phyloP scores from a whole-genome alignment of 2,329 filamentous ascomycete genomes.

The Didymella pomorum region DNA sequence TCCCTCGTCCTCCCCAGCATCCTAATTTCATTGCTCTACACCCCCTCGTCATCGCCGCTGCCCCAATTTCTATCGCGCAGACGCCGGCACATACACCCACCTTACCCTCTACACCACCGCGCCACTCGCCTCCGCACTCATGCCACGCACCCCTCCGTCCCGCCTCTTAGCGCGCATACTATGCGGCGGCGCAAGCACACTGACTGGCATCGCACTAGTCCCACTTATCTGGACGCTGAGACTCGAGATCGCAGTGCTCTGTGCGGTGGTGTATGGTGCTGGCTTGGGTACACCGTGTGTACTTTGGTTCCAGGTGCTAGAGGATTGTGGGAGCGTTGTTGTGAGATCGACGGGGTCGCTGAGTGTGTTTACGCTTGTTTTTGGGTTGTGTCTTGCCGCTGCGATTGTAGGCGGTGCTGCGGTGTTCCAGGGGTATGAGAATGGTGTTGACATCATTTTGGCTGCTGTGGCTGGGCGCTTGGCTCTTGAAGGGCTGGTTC shows the following conservation, averaged over 20 bases:
- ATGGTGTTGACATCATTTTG: slow-evolving; percentile 4
- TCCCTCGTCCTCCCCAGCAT: slow-evolving; percentile 6
- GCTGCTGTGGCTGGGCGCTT: slow-evolving; percentile 6
- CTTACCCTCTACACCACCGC: slow-evolving; percentile 18
- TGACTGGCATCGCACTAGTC: slow-evolving; percentile 6
- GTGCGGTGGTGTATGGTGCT: slow-evolving; percentile 15
- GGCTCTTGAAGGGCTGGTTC: not conserved
- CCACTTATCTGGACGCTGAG: slow-evolving; percentile 4
- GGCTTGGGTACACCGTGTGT: slow-evolving; percentile 19
- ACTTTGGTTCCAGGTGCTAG: slow-evolving; percentile 10
- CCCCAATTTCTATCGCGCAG: slow-evolving; percentile 11
- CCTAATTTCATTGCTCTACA: slow-evolving; percentile 25
- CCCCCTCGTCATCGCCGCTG: slow-evolving; percentile 22
- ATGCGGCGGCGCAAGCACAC: slow-evolving; percentile 8
- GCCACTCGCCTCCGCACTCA: slow-evolving; percentile 8
- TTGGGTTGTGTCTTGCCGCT: slow-evolving; percentile 14
- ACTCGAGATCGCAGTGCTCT: not conserved
- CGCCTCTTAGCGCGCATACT: slow-evolving; percentile 12
- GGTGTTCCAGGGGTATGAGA: slow-evolving; percentile 14
- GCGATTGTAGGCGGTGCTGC: slow-evolving; percentile 18
- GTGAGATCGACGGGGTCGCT: too few relatives aligned
- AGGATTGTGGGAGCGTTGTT: not conserved
- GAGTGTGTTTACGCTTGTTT: slow-evolving; percentile 13
- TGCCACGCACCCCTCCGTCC: not conserved
- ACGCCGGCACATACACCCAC: not conserved